Percentiles rank a stretch among this genome's conserved stretches.
Evolutionary conservation across 805 yeast genomes (phyloP).

Genomic region (Pichia nanzhaoensis): DNA sequence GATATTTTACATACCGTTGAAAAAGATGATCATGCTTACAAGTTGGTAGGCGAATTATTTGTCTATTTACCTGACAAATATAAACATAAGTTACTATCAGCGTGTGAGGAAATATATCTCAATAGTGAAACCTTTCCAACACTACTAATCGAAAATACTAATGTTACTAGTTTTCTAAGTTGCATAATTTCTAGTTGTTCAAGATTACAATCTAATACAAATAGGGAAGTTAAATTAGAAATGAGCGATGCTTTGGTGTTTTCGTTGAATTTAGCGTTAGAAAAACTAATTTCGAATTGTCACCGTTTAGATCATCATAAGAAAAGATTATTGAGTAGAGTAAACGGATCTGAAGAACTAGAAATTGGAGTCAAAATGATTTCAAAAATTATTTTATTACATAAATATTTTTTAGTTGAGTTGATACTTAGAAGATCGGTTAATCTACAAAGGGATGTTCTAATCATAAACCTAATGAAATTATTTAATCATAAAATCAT

Average conservation of each 20-base stretch:
- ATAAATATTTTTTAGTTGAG: conserved; percentile 43
- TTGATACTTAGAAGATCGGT: conserved; percentile 36
- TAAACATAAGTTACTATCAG: conserved; percentile 30
- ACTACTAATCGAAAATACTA: conserved; percentile 16
- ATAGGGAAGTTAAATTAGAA: conserved; percentile 6
- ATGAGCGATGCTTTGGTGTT: conserved; percentile 35
- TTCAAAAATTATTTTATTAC: conserved; percentile 51
- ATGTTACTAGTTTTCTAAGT: conserved; percentile 34
- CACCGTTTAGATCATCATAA: conserved; percentile 22
- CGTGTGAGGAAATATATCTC: conserved; percentile 37
- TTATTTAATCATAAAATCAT: conserved; percentile 40
- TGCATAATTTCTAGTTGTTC: conserved; percentile 44
- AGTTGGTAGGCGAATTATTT: conserved; percentile 34
- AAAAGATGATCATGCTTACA: conserved; percentile 2
- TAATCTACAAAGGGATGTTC: conserved; percentile 37
- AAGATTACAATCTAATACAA: conserved; percentile 18
- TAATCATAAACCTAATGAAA: conserved; percentile 41
- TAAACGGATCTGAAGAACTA: conserved; percentile 14
- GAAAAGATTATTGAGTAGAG: conserved; percentile 8
- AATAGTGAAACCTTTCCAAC: conserved; percentile 36
- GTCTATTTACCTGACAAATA: conserved; percentile 28
- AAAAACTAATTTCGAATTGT: conserved; percentile 31
- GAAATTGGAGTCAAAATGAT: conserved; percentile 38
- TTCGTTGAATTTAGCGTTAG: conserved; percentile 35
- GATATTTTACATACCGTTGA: conserved; percentile 4